A percentile compares a stretch with the other conserved stretches of the same genome.
These are phyloP conservation scores for Rhodotorula sp. DNA, from an alignment of 1,284 basidiomycete genomes.

Conservation along the genomic window DNA sequence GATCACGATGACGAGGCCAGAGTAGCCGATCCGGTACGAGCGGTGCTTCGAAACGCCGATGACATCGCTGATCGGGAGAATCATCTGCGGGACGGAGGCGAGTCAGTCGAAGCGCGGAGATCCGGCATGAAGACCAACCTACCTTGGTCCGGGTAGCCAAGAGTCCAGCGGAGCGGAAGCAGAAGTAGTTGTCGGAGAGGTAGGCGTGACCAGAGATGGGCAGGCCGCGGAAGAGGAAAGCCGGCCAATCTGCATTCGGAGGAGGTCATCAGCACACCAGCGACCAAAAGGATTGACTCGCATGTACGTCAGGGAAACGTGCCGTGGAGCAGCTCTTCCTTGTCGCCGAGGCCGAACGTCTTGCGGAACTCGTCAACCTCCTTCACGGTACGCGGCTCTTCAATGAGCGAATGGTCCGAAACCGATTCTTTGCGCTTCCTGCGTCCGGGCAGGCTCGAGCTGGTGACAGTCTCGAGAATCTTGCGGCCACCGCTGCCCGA, in stretches of 20 bases:
- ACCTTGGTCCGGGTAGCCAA: conserved; percentile 71
- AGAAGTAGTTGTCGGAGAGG: conserved; percentile 82
- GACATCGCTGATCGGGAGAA: conserved; percentile 84
- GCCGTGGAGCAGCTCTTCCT: conserved; percentile 83
- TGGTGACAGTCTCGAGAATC: conserved; percentile 38
- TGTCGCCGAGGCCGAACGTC: conserved; percentile 80
- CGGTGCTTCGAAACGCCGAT: conserved; percentile 78
- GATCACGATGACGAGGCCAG: conserved; percentile 84
- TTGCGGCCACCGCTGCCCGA: conserved; percentile 10
- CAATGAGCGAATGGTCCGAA: conserved; percentile 1
- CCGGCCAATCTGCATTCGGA: conserved; percentile 68
- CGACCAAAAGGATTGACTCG: neutral
- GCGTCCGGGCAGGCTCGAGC: neutral
- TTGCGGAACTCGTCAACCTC: conserved; percentile 57
- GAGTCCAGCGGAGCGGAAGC: conserved; percentile 80
- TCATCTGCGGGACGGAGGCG: conserved; percentile 65
- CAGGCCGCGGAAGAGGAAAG: conserved; percentile 78
- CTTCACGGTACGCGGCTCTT: conserved; percentile 18
- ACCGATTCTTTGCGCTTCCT: conserved; percentile 3
- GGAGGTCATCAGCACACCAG: neutral
- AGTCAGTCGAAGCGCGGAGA: too few relatives aligned
- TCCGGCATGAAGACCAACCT: conserved; percentile 42
- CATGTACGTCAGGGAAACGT: conserved; percentile 49
- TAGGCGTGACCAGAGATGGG: conserved; percentile 83
- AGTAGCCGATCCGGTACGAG: conserved; percentile 82